Conservation (phyloP, 176 grass and related monocot species). For the Zea luxurians region DNA sequence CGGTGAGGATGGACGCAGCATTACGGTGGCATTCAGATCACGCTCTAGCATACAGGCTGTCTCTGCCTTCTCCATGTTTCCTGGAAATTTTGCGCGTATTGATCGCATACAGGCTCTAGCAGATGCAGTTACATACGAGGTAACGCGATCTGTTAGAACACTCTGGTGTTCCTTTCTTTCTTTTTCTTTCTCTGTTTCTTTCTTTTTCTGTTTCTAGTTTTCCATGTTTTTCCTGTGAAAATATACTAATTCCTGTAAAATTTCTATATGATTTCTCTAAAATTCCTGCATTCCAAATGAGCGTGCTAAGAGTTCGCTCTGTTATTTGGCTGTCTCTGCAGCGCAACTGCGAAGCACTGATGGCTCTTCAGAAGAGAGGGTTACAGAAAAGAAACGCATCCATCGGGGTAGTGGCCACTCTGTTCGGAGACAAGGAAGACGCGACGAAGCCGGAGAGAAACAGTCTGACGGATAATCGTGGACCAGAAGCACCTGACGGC, state of each 20-base stretch:
- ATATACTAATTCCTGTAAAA: too few relatives aligned
- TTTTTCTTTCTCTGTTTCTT: not conserved
- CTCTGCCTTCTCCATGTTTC: conserved; percentile 80
- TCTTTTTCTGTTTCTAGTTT: too few relatives aligned
- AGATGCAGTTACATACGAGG: conserved; percentile 88
- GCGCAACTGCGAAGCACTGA: conserved; percentile 89
- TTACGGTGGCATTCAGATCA: conserved; percentile 75
- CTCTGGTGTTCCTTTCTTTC: not conserved
- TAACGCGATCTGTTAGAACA: conserved; percentile 21
- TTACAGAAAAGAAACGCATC: conserved; percentile 76
- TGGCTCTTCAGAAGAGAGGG: conserved; percentile 82
- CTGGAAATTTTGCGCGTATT: conserved; percentile 71
- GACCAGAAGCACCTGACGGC: conserved; percentile 40
- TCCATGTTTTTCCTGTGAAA: too few relatives aligned
- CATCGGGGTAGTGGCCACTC: conserved; percentile 73
- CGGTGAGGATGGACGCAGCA: conserved; percentile 74
- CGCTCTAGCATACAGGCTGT: too few relatives aligned
- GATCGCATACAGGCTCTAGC: conserved; percentile 82
- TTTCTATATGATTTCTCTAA: too few relatives aligned
- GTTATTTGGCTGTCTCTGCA: conserved; percentile 36
- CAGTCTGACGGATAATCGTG: conserved; percentile 51
- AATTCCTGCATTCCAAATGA: too few relatives aligned
- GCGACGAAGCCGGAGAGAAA: conserved; percentile 59
- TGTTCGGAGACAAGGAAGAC: conserved; percentile 87
- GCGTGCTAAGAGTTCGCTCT: not conserved